Conservation (phyloP, 176 grass and related monocot species). For the Phyllostachys edulis region DNA sequence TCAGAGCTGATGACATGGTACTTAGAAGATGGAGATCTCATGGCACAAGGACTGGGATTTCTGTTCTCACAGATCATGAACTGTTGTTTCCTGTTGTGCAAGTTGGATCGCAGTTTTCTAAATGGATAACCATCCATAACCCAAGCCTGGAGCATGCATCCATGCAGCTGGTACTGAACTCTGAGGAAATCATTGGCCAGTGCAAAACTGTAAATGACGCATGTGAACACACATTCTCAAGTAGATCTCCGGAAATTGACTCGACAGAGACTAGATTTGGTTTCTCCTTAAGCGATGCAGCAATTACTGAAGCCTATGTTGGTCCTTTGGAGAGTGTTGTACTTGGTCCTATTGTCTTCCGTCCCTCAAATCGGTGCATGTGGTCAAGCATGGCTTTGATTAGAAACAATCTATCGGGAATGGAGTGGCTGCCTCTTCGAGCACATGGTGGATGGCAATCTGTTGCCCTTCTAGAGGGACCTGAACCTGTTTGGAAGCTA, state of each 20-base stretch:
- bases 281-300: conserved; percentile 70
- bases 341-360: conserved; percentile 87
- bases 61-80: conserved; percentile 65
- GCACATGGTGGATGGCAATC: conserved; percentile 75
- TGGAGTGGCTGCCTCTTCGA: conserved; percentile 77
- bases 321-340: conserved; percentile 58
- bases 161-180: conserved; percentile 80
- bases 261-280: conserved; percentile 76
- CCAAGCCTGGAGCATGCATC: conserved; percentile 55
- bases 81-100: conserved; percentile 75
- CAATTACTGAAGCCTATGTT: conserved; percentile 61
- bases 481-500: conserved; percentile 81
- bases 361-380: conserved; percentile 75
- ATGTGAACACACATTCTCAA: conserved; percentile 66
- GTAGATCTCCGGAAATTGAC: conserved; percentile 72
- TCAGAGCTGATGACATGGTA: conserved; percentile 65
- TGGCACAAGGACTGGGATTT: conserved; percentile 49
- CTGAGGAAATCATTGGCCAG: conserved; percentile 66
- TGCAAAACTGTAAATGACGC: conserved; percentile 75
- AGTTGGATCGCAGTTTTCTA: conserved; percentile 74
- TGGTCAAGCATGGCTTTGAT: conserved; percentile 88
- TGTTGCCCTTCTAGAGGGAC: conserved; percentile 74
- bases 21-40: conserved; percentile 81
- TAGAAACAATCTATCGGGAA: conserved; percentile 78
- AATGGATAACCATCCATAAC: conserved; percentile 76